A percentile compares a stretch with the other conserved stretches of the same genome.
These are phyloP conservation scores for Rosa hybrid DNA, from an alignment of 331 rosid genomes.

Conservation along the genomic window DNA sequence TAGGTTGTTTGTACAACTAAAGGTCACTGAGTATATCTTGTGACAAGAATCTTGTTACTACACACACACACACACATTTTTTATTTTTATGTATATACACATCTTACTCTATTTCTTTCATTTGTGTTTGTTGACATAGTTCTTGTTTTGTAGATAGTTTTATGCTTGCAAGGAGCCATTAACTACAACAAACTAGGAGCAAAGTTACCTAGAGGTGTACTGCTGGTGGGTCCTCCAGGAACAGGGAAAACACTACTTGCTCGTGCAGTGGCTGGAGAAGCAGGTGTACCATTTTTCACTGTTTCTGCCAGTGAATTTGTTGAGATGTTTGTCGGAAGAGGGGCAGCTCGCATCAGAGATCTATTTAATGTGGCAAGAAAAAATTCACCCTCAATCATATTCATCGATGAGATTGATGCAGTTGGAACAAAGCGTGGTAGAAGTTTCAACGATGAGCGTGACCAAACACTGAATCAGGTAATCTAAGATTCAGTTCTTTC, in stretches of 20 bases:
- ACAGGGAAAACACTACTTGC: conserved; percentile 97
- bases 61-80: neutral
- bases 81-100: too few species aligned
- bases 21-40: neutral
- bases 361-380: conserved; percentile 84
- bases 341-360: conserved; percentile 96
- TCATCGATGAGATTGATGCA: conserved; percentile 98
- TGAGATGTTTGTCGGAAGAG: conserved; percentile 96
- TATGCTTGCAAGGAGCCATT: conserved; percentile 89
- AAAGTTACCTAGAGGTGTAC: conserved; percentile 90
- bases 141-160: conserved; percentile 64
- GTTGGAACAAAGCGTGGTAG: conserved; percentile 98
- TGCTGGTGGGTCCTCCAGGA: conserved; percentile 97
- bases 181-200: conserved; percentile 89
- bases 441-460: conserved; percentile 95
- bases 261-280: conserved; percentile 99
- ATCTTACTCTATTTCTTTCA: conserved; percentile 18
- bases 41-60: neutral
- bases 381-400: conserved; percentile 79
- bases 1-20: conserved; percentile 4
- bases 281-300: conserved; percentile 90
- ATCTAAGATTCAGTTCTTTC: conserved; percentile 15
- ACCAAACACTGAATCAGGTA: conserved; percentile 95
- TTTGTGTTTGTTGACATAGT: conserved; percentile 26
- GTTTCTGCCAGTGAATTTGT: conserved; percentile 99